A percentile compares a stretch with the other conserved stretches of the same genome.
Conservation (phyloP, 73 alveolate species). For the Blepharisma stoltei region DNA sequence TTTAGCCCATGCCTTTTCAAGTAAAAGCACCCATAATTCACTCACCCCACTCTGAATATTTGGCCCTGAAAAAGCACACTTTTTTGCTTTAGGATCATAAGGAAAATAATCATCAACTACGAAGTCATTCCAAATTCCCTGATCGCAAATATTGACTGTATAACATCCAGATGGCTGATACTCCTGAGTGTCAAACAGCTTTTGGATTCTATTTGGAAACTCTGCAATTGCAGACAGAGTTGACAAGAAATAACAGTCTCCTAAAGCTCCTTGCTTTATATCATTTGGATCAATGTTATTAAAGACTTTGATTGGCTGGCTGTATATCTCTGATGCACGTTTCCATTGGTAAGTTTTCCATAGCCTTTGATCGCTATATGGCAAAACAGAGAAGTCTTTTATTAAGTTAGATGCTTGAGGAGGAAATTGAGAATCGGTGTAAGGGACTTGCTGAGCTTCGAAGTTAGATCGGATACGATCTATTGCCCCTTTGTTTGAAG, state of each 20-base stretch:
- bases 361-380: neutral
- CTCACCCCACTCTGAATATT: constrained; percentile 66
- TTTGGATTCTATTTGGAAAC: constrained; percentile 59
- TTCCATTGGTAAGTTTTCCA: constrained; percentile 26
- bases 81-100: constrained; percentile 53
- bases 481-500: constrained; percentile 24
- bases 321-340: constrained; percentile 15
- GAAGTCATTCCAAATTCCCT: constrained; percentile 77
- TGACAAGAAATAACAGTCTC: constrained; percentile 76
- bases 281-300: constrained; percentile 61
- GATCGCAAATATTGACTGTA: constrained; percentile 68
- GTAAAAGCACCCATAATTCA: constrained; percentile 95
- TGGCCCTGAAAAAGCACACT: constrained; percentile 65
- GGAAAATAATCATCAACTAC: constrained; percentile 93
- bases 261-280: constrained; percentile 67
- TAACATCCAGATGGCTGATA: constrained; percentile 70
- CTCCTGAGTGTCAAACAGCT: constrained; percentile 56
- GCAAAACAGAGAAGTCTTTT: neutral
- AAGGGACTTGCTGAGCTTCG: neutral
- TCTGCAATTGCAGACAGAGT: constrained; percentile 81
- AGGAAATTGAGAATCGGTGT: constrained; percentile 20
- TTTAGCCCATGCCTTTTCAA: constrained; percentile 99
- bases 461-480: neutral
- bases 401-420: neutral
- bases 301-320: constrained; percentile 28